Evolutionary conservation across 257 asterid species (phyloP).

Genomic region (Solanum sitiens): DNA sequence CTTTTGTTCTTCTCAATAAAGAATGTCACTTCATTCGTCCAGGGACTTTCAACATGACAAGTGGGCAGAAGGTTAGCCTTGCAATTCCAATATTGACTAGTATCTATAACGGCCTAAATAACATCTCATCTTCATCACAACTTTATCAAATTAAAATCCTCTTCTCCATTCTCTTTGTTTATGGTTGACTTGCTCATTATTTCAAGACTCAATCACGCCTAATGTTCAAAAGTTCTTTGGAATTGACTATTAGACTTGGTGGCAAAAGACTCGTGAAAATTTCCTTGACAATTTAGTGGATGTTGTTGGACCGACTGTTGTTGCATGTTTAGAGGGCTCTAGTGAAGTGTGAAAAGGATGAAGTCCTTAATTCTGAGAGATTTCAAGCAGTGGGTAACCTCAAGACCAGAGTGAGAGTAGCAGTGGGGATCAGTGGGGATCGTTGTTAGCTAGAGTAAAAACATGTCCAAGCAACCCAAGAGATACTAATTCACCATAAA

Average conservation of each 20-base stretch:
- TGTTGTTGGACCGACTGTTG: not conserved
- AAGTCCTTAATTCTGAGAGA: not conserved
- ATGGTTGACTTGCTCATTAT: not conserved
- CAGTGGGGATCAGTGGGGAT: too few species aligned
- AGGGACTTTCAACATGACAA: not conserved
- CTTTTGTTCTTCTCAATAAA: not conserved
- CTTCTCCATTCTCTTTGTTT: not conserved
- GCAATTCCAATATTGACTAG: not conserved
- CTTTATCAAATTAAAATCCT: not conserved
- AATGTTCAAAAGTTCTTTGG: not conserved
- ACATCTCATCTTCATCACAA: not conserved
- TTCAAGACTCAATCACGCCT: not conserved
- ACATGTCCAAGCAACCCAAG: not conserved
- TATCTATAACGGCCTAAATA: too few species aligned
- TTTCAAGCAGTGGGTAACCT: too few species aligned
- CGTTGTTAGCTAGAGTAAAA: too few species aligned
- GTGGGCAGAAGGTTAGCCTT: not conserved
- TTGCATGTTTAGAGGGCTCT: not conserved
- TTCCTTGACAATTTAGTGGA: too few species aligned
- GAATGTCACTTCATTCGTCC: not conserved
- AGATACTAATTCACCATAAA: not conserved
- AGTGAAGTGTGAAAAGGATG: not conserved
- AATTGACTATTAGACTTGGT: not conserved
- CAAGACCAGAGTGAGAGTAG: too few species aligned
- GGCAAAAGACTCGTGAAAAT: not conserved